Evolutionary conservation across 805 yeast genomes (phyloP), one percentile per base, ranked within the genome.

Genomic region (Starmerella vitae): DNA sequence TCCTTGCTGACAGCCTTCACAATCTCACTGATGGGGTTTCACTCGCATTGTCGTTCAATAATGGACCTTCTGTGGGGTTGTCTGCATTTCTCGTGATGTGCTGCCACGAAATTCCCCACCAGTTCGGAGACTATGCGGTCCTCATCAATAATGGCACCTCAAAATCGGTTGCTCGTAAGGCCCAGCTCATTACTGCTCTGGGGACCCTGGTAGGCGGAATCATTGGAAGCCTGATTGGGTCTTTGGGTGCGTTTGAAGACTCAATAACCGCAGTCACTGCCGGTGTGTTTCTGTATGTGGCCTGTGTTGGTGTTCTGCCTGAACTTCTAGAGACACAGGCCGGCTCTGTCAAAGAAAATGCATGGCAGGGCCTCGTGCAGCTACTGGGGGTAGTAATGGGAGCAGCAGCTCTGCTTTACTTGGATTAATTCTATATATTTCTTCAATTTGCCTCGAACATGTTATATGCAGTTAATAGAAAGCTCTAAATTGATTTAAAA

Each of bases 61-160:
- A 67, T 33, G 66, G 76, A 30, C 66, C 68, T 37, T 62, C 58
- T 33, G 74, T 71, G 14, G 91, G 91, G 0, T 71, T 78, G 19
- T 67, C 78, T 2, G 77, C 86, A 0, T 71, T 79, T 18, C 58
- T 78, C 27, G 82, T 86, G 1, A 76, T 79, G 21, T 67, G 78
- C 45, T 69, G 76, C 57, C 91, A 80, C 55, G 91, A 80, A 55
- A 70, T 79, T 35, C 91, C 91, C 5, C 91, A 80, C 54, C 84
- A 78, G 53, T 70, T 80, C 44, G 86, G 88, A 34, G 91, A 80
- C 53, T 80, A 76, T 59, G 86, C 85, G 0, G 61, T 80, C 20
- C 61, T 80, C 43, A 68, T 76, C 45, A 74, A 75, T 50, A 76
- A 77, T 18, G 88, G 88, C 0, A 70, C 75, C 47, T 64, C 80